Evolutionary conservation across 306 rosid species (phyloP), one percentile per base, ranked within the genome.

Genomic region (Arachis hypogaea): DNA sequence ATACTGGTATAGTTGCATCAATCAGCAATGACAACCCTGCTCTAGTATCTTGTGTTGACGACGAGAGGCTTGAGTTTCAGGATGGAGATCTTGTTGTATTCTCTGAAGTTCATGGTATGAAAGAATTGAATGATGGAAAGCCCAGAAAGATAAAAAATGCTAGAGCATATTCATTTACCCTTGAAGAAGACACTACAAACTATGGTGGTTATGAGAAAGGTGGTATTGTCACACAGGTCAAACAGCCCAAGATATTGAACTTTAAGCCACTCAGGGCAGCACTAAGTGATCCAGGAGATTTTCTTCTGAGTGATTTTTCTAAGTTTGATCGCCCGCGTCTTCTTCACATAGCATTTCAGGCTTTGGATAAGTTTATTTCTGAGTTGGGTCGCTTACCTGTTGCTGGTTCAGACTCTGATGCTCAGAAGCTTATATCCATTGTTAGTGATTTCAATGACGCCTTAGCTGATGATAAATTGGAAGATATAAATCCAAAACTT

Each of bases 41-140:
- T 36, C 74, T 87, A 12, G 87, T 89, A 72, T 83, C 88, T 11
- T 89, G 97, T 77, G 97, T 92, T 49, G 97, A 92, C 68, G 97
- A 92, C 75, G 97, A 92, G 75, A 89, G 96, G 84, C 93, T 92
- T 72, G 97, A 92, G 72, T 92, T 87, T 83, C 92, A 92, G 84
- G 97, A 92, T 83, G 97, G 97, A 44, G 97, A 92, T 85, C 86
- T 89, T 73, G 97, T 92, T 77, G 84, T 92, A 74, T 92, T 92
- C 75, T 89, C 97, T 45, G 97, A 92, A 85, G 85, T 92, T 77
- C 96, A 86, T 66, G 97, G 97, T 73, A 89, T 92, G 97, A 86
- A 84, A 11, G 96, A 92, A 72, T 74, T 92, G 83, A 89, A 92
- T 85, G 96, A 92, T 72, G 93, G 96, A 68, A 92, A 86, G 68